phyloP scores from a whole-genome alignment of 192 early-diverging fungal species.

The Radiomyces spectabilis region DNA sequence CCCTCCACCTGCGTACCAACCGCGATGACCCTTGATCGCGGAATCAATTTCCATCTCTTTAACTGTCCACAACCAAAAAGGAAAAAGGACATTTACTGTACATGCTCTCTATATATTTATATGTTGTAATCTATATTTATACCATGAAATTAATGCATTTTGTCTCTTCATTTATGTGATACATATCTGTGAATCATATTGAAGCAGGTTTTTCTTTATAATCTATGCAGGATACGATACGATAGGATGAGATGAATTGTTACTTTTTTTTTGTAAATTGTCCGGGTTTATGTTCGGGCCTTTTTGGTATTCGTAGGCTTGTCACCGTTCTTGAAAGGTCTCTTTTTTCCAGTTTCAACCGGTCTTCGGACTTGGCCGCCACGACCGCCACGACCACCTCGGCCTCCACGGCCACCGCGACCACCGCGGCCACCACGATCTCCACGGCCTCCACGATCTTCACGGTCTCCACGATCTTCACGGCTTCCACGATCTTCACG shows the following conservation, averaged over 20 bases:
- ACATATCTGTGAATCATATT: no score
- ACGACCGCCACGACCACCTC: slow-evolving; percentile 3
- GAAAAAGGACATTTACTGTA: background rate
- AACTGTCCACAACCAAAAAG: background rate
- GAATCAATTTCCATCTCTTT: background rate
- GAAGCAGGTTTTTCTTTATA: no score
- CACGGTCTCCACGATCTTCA: slow-evolving; percentile 16
- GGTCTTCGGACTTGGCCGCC: slow-evolving; percentile 1
- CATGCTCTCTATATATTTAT: slow-evolving; percentile 1
- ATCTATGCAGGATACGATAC: no score
- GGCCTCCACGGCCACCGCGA: background rate
- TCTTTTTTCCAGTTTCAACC: no score
- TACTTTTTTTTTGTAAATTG: no score
- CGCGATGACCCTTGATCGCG: background rate
- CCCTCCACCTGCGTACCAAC: background rate
- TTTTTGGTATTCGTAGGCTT: no score
- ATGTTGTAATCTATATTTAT: slow-evolving; percentile 5
- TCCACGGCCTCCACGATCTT: slow-evolving; percentile 10
- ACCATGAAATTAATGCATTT: no score
- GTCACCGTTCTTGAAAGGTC: no score
- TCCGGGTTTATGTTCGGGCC: no score
- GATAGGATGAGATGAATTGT: no score
- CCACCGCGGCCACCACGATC: background rate
- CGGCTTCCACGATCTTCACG: background rate
- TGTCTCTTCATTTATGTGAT: no score